Percentiles rank a stretch among this genome's conserved stretches.
Evolutionary conservation across 129 eudicot genomes (phyloP).

Genomic region (Centaurea solstitialis): DNA sequence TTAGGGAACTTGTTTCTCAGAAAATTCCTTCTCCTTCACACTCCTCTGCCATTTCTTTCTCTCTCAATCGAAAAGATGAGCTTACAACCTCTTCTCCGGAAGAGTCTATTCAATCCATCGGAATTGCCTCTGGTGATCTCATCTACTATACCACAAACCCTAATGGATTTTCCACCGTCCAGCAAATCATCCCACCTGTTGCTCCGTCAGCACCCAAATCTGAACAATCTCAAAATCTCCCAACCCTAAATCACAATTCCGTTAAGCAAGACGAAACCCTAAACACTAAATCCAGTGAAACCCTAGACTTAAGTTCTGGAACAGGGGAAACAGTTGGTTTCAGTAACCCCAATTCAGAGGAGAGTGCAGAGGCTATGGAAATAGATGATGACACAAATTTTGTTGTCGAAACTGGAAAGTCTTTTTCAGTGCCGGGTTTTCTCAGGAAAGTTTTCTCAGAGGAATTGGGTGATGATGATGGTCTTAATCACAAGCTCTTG

Average conservation of each 20-base stretch:
- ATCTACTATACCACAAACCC: conserved; percentile 58
- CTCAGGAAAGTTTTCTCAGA: conserved; percentile 62
- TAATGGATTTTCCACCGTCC: conserved; percentile 25
- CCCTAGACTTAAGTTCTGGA: conserved; percentile 17
- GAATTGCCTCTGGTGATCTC: conserved; percentile 80
- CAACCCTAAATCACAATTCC: conserved; percentile 5
- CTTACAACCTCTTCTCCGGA: conserved; percentile 44
- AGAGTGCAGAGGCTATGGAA: conserved; percentile 48
- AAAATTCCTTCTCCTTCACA: conserved; percentile 33
- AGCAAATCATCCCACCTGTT: not conserved
- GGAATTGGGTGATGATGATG: conserved; percentile 52
- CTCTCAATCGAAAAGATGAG: conserved; percentile 71
- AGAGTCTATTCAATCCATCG: conserved; percentile 62
- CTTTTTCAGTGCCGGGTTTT: conserved; percentile 78
- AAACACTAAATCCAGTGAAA: not conserved
- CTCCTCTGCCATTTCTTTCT: conserved; percentile 42
- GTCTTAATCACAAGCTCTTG: conserved; percentile 53
- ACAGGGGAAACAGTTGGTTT: conserved; percentile 1
- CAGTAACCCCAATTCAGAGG: conserved; percentile 20
- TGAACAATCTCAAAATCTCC: conserved; percentile 13
- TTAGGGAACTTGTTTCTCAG: conserved; percentile 47
- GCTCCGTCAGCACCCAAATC: not conserved
- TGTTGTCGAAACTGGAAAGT: conserved; percentile 30
- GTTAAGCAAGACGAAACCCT: conserved; percentile 21
- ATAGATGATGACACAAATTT: conserved; percentile 32